Percentiles rank a stretch among this genome's conserved stretches.
Evolutionary conservation across 495 filamentous ascomycete genomes (phyloP).

Genomic region (Aspergillus homomorphus): DNA sequence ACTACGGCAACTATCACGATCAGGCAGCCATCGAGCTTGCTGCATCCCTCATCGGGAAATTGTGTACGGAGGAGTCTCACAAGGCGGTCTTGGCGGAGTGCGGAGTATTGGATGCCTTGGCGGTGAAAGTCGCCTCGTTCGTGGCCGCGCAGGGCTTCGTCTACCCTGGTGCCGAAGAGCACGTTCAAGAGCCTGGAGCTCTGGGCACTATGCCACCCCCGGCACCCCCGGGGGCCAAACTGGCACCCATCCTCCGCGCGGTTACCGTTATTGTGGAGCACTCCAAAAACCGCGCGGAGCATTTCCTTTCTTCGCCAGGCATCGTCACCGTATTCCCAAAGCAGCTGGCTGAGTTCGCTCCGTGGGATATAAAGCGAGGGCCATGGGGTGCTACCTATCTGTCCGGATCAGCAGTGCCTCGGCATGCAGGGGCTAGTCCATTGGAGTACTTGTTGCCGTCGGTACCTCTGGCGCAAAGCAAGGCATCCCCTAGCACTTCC

Average conservation of each 20-base stretch:
- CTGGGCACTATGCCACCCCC: conserved; percentile 43
- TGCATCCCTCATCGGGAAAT: conserved; percentile 63
- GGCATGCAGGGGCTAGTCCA: conserved; percentile 43
- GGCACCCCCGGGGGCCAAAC: conserved; percentile 54
- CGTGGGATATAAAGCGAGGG: conserved; percentile 44
- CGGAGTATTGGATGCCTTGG: conserved; percentile 77
- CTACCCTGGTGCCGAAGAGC: conserved; percentile 49
- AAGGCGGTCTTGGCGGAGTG: conserved; percentile 64
- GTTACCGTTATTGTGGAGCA: conserved; percentile 74
- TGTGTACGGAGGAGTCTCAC: conserved; percentile 66
- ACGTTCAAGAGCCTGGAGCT: conserved; percentile 32
- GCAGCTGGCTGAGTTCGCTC: conserved; percentile 40
- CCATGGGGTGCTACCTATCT: conserved; percentile 47
- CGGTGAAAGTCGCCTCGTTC: conserved; percentile 71
- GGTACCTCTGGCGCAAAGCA: conserved; percentile 34
- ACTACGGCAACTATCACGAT: conserved; percentile 41
- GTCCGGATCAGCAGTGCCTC: conserved; percentile 44
- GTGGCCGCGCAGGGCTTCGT: conserved; percentile 64
- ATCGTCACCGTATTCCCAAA: conserved; percentile 70
- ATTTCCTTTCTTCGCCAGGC: conserved; percentile 73
- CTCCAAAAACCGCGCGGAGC: conserved; percentile 72
- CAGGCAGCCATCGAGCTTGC: conserved; percentile 69
- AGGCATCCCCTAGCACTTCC: conserved; percentile 29
- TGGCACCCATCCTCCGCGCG: conserved; percentile 75
- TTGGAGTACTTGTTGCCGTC: conserved; percentile 61